A percentile compares a stretch with the other conserved stretches of the same genome.
These are phyloP conservation scores for Saccharata proteae DNA, from an alignment of 2,329 filamentous ascomycete genomes.

Conservation along the genomic window DNA sequence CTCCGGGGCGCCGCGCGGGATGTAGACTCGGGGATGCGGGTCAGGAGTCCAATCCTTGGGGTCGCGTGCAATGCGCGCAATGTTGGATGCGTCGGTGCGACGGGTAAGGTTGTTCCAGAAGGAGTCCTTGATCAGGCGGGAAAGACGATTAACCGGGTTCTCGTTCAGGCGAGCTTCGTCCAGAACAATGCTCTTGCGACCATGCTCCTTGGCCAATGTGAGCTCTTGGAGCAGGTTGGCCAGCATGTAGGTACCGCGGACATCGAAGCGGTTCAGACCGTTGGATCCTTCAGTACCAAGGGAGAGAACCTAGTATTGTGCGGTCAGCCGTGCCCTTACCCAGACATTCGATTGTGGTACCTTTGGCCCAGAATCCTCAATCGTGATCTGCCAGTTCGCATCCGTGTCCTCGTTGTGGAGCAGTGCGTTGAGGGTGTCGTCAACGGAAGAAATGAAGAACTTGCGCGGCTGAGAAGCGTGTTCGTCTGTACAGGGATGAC, in stretches of 20 bases:
- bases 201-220: conserved; percentile 81
- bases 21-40: conserved; percentile 81
- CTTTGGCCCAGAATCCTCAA: conserved; percentile 91
- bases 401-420: conserved; percentile 85
- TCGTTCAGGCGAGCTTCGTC: conserved; percentile 88
- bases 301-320: conserved; percentile 51
- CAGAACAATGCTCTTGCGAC: conserved; percentile 77
- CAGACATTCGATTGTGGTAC: conserved; percentile 29
- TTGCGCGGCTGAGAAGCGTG: conserved; percentile 55
- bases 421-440: conserved; percentile 67
- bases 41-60: conserved; percentile 93
- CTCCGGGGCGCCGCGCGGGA: conserved; percentile 72
- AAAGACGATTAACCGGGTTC: conserved; percentile 82
- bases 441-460: conserved; percentile 80
- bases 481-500: conserved; percentile 50
- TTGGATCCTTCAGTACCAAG: conserved; percentile 77
- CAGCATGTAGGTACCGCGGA: conserved; percentile 93
- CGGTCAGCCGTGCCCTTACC: conserved; percentile 5
- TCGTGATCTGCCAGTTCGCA: conserved; percentile 87
- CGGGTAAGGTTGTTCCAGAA: conserved; percentile 92
- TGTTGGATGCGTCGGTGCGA: conserved; percentile 76
- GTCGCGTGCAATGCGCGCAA: conserved; percentile 76
- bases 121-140: conserved; percentile 72
- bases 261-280: conserved; percentile 76
- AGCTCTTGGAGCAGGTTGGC: conserved; percentile 94